phyloP scores from a whole-genome alignment of 202 grass and related monocot genomes.

The Saccharum hybrid region DNA sequence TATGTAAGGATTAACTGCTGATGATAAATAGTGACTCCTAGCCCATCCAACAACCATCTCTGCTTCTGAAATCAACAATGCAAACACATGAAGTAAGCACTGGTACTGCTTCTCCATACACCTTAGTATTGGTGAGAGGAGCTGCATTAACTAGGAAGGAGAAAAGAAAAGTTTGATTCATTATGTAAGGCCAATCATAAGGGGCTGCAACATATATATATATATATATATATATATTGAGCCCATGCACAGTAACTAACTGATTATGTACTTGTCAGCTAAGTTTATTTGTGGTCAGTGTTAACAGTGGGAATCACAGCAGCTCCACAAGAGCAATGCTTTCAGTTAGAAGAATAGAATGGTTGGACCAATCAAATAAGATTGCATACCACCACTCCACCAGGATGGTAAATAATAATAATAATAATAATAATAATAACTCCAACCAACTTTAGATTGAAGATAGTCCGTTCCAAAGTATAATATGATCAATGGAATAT shows the following conservation, averaged over 20 bases:
- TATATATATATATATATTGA: too few species aligned
- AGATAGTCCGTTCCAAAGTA: slow-evolving; percentile 15
- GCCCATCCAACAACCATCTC: slow-evolving; percentile 90
- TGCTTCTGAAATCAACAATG: slow-evolving; percentile 64
- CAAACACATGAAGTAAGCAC: slow-evolving; percentile 27
- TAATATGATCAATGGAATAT: slow-evolving; percentile 24
- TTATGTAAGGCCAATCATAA: slow-evolving; percentile 26
- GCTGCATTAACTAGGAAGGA: slow-evolving; percentile 20
- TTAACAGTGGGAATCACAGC: slow-evolving; percentile 37
- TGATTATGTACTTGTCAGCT: not conserved
- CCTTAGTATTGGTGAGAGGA: not conserved
- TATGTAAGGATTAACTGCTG: slow-evolving; percentile 53
- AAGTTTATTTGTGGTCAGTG: slow-evolving; percentile 18
- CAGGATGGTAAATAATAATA: slow-evolving; percentile 27
- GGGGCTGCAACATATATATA: slow-evolving; percentile 2
- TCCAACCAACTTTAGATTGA: slow-evolving; percentile 20
- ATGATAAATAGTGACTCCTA: slow-evolving; percentile 88
- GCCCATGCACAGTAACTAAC: too few species aligned
- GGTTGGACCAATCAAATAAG: slow-evolving; percentile 10
- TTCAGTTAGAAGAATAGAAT: slow-evolving; percentile 19
- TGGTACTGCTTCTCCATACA: slow-evolving; percentile 9
- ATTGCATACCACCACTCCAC: slow-evolving; percentile 31
- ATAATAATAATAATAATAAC: not conserved
- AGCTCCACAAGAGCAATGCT: not conserved
- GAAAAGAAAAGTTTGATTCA: slow-evolving; percentile 27